Percentiles rank a stretch among this genome's conserved stretches.
Conservation (phyloP, 2,329 filamentous ascomycete genomes). For the Phialophora tarda region DNA sequence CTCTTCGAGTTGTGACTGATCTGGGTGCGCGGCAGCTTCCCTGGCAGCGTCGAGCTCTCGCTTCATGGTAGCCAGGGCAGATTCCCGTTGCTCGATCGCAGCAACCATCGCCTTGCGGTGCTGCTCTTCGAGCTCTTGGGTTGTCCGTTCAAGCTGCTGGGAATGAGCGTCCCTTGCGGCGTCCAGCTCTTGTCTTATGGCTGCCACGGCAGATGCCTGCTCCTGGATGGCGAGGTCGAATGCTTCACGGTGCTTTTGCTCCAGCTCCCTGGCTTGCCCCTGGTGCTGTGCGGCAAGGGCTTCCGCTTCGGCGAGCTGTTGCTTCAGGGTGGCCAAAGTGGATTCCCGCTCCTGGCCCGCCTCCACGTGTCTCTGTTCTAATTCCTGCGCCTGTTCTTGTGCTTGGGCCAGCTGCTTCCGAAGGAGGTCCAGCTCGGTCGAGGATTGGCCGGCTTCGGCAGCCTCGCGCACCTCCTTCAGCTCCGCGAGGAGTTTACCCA, state of each 20-base stretch:
- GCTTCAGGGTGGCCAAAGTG: conserved; percentile 28
- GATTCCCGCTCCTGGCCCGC: conserved; percentile 27
- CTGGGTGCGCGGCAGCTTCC: conserved; percentile 28
- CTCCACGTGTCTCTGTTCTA: conserved; percentile 24
- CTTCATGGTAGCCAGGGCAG: conserved; percentile 27
- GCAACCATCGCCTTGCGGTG: conserved; percentile 26
- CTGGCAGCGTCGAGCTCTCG: conserved; percentile 27
- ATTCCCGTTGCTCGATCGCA: conserved; percentile 28
- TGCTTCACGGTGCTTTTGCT: conserved; percentile 5
- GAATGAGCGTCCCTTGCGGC: conserved; percentile 1
- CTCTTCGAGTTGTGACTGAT: conserved; percentile 30
- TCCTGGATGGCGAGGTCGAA: not conserved
- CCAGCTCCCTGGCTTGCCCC: not conserved
- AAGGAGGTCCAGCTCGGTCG: conserved; percentile 31
- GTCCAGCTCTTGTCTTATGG: not conserved
- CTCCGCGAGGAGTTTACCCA: conserved; percentile 24
- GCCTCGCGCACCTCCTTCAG: conserved; percentile 23
- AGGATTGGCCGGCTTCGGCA: conserved; percentile 13
- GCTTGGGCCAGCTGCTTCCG: conserved; percentile 29
- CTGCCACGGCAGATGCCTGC: not conserved
- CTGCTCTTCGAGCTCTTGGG: conserved; percentile 21
- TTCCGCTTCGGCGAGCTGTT: conserved; percentile 28
- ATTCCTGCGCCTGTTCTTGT: conserved; percentile 18
- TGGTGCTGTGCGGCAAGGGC: conserved; percentile 15
- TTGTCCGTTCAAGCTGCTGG: conserved; percentile 1